Evolutionary conservation across 257 asterid species (phyloP), one percentile per base, ranked within the genome.

Genomic region (Solanum peruvianum): DNA sequence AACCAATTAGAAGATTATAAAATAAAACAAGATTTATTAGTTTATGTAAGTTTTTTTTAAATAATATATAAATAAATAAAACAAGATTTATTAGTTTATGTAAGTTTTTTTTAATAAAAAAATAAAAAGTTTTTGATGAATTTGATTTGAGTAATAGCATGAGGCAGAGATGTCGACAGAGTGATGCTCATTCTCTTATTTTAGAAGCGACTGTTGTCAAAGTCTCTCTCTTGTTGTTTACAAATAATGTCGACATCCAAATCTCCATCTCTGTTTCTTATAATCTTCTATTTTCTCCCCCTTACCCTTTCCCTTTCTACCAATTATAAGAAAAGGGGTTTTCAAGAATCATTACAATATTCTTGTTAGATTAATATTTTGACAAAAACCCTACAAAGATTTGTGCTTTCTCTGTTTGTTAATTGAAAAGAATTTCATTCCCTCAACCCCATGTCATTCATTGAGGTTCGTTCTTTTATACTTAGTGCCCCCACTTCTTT

Each of bases 371-470:
- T 42, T 72, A 23, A 20, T 37, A 58, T 11, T 37, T 72, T 35
- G 31, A 23, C 27, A 14, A 42, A 78, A 18, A 15, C 84, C 84
- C 13, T 27, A 69, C 6, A 69, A 27, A 73, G 52, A 81, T 44
- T 77, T 77, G 83, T 44, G 21, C 21, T 76, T 42, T 76, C 66
- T 80, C 69, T 80, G 85, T 47, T 80, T 5, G n/a, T 78, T 81
- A 3, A 47, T 80, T 80, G 85, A 49, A 29, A n/a, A 49, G 44
- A 81, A 81, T 56, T 56, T 56, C 64, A 49, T 81, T 52, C 69
- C 85, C 31, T 80, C 64, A 18, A 56, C n/a, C 62, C 87, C 87
- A 95, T 95, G 98, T 94, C 97, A 86, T 89, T 92, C 89, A 9
- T 91, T 14, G 93, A 94, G 98, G 98, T 95, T 86, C 76, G 87